Base-by-base conservation (phyloP, 169 alveolate species). In the Plasmodium knowlesi region DNA sequence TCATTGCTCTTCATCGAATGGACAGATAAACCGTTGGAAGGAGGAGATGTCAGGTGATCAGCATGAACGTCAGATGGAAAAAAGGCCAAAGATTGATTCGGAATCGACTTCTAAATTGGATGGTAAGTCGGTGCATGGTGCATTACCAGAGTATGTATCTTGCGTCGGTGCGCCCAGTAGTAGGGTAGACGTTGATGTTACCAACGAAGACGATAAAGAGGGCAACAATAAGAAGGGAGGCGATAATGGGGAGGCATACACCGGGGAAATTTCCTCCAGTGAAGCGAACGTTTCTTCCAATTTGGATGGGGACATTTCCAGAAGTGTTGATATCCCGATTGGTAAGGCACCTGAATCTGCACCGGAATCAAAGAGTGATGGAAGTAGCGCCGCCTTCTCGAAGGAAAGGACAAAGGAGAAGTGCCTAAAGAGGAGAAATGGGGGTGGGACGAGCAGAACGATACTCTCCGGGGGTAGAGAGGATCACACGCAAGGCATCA, bases 21-120 rank as follows among this genome's bases (percentile, higher is more conserved):
- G 46, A 6, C 32, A 14, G 22, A 0, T 39, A 1, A 53, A 28
- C 3, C 25, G 10, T 3, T 14, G 2, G 1, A 32, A 5, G n/a
- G 71, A n/a, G 46, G 61, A 46, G 10, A 22, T 22, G 54, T 2
- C 32, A 8, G 41, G 39, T 1, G 30, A 83, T 41, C 10, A 53
- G 25, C 78, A 34, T 25, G n/a, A 34, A 0, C 39, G 53, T 28
- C 93, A 86, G 46, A 86, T 74, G 28, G 93, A 86, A 34, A 86
- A 86, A n/a, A 74, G 85, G 37, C 72, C 81, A 19, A 86, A 86
- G 43, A 50, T 50, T 22, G 25, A 32, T 3, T 46, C 37, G 43
- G 86, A 86, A 19, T 0, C 4, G 1, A 0, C 4, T 10, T 12
- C 50, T 4, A 37, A 67, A 0, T 30, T 8, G 28, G 61, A 70